phyloP scores from a whole-genome alignment of 176 grass and related monocot species.

The Musa troglodytarum region DNA sequence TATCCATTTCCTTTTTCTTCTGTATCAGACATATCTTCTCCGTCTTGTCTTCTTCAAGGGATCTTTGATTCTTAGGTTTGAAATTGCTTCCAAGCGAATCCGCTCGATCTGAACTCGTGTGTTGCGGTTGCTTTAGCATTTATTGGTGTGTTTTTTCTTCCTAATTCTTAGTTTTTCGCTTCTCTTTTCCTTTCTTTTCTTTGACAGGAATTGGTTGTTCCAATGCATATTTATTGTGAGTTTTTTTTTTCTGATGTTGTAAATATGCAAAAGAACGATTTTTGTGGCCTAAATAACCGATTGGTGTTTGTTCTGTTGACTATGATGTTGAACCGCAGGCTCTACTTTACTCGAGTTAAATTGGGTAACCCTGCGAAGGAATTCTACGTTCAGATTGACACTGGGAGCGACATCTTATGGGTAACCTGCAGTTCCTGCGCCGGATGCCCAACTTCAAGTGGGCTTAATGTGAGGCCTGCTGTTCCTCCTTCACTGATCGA shows the following conservation, averaged over 20 bases:
- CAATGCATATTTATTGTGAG: too few relatives aligned
- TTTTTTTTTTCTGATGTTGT: too few relatives aligned
- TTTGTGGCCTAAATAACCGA: too few relatives aligned
- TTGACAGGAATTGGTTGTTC: too few relatives aligned
- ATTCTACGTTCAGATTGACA: slow-evolving; percentile 96
- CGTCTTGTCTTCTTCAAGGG: too few relatives aligned
- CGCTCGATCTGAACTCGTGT: background rate
- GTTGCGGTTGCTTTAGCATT: background rate
- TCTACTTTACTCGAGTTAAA: slow-evolving; percentile 86
- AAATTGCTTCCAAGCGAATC: too few relatives aligned
- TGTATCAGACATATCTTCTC: too few relatives aligned
- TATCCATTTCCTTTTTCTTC: background rate
- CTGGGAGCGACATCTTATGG: slow-evolving; percentile 93
- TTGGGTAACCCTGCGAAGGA: slow-evolving; percentile 77
- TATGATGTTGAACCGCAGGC: slow-evolving; percentile 28
- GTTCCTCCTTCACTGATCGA: background rate
- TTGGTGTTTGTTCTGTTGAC: too few relatives aligned
- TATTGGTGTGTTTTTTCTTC: background rate
- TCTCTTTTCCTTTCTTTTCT: background rate
- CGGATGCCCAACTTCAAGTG: slow-evolving; percentile 86
- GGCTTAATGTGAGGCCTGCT: slow-evolving; percentile 58
- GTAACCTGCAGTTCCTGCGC: slow-evolving; percentile 67
- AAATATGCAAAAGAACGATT: too few relatives aligned
- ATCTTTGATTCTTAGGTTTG: background rate
- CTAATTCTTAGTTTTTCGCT: background rate